phyloP scores from a whole-genome alignment of 768 basidiomycete genomes.

The Austroboletus festivus region DNA sequence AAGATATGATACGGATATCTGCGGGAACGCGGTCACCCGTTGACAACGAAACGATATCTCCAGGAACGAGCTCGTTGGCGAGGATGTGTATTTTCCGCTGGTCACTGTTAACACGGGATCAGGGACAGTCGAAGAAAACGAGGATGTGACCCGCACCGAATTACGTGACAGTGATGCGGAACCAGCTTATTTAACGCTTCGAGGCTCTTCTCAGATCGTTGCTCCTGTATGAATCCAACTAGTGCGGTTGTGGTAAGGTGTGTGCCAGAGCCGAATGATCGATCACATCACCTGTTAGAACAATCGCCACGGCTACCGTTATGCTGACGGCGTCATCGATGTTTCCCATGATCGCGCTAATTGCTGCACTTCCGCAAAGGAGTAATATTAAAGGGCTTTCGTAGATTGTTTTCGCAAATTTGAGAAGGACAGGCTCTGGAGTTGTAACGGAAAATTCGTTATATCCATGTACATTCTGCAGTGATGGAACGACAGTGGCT shows the following conservation, averaged over 20 bases:
- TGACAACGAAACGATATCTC: conserved; percentile 84
- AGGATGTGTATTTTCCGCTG: conserved; percentile 74
- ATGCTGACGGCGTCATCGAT: conserved; percentile 93
- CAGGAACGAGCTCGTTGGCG: conserved; percentile 95
- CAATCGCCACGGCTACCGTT: conserved; percentile 86
- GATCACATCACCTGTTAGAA: conserved; percentile 74
- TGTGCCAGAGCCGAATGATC: not conserved
- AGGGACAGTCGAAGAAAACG: not conserved
- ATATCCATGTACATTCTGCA: conserved; percentile 74
- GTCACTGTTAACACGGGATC: conserved; percentile 21
- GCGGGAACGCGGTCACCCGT: conserved; percentile 95
- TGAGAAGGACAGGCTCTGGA: conserved; percentile 76
- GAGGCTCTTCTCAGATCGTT: conserved; percentile 89
- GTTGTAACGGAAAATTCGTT: conserved; percentile 91
- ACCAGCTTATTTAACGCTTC: conserved; percentile 96
- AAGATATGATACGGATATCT: conserved; percentile 79
- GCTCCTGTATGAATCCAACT: conserved; percentile 96
- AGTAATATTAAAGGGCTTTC: conserved; percentile 91
- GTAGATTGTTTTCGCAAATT: conserved; percentile 94
- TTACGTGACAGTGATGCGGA: conserved; percentile 92
- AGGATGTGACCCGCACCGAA: conserved; percentile 43
- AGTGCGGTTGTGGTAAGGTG: conserved; percentile 1
- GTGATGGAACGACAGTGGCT: conserved; percentile 53
- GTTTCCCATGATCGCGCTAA: conserved; percentile 94
- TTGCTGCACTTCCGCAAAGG: conserved; percentile 82